A percentile compares a stretch with the other conserved stretches of the same genome.
These are phyloP conservation scores for Rhynchospora tenuis DNA, from an alignment of 176 grass and related monocot genomes.

Conservation along the genomic window DNA sequence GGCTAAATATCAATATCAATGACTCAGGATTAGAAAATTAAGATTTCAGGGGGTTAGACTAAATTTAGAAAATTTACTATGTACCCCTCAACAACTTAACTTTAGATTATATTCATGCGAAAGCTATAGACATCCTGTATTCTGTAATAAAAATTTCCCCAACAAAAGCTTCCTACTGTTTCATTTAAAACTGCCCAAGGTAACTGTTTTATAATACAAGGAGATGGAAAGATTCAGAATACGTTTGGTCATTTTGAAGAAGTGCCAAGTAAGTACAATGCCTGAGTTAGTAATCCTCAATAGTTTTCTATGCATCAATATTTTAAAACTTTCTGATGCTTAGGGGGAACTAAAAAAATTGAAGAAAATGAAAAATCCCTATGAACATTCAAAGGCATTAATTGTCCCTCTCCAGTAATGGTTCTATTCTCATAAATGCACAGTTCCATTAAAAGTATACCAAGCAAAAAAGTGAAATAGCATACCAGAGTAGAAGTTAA, in stretches of 20 bases:
- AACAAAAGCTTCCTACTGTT: not conserved
- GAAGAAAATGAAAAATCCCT: not conserved
- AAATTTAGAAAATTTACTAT: not conserved
- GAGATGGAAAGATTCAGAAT: not conserved
- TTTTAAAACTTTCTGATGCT: not conserved
- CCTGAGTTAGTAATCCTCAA: not conserved
- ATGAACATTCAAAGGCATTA: not conserved
- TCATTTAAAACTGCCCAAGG: not conserved
- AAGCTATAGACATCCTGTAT: no score
- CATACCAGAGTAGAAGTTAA: constrained; percentile 88
- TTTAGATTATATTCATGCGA: no score
- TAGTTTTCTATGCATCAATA: not conserved
- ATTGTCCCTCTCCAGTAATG: not conserved
- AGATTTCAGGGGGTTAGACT: not conserved
- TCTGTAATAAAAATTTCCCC: not conserved
- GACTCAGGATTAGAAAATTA: not conserved
- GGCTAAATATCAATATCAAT: not conserved
- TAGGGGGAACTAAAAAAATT: not conserved
- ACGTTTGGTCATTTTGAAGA: not conserved
- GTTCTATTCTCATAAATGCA: not conserved
- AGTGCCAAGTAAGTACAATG: not conserved
- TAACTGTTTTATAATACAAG: not conserved
- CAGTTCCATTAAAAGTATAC: not conserved
- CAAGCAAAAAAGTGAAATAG: not conserved
- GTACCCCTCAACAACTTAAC: not conserved